Conservation (phyloP, 2,329 filamentous ascomycete species). For the Ophiostoma tasmaniense region DNA sequence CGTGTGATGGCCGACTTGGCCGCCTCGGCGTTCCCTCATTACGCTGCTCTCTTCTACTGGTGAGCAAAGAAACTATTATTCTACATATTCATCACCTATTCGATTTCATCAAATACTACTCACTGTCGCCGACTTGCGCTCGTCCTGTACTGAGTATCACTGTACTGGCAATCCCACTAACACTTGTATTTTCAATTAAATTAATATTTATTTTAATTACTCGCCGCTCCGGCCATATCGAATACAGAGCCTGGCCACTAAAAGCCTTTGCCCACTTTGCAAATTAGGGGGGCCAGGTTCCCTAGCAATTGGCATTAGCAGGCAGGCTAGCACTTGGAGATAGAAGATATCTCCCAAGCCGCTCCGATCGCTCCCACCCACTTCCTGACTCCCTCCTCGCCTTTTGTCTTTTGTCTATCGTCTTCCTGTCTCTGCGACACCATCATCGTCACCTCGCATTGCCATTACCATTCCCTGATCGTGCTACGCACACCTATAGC, state of each 20-base stretch:
- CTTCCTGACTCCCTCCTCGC: slow-evolving; percentile 1
- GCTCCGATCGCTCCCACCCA: slow-evolving; percentile 1
- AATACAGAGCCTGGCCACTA: not conserved
- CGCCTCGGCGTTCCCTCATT: not conserved
- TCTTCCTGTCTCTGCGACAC: not conserved
- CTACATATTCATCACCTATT: not conserved
- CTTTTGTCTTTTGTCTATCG: no score
- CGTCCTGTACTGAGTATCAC: no score
- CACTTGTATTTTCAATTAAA: not conserved
- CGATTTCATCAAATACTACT: not conserved
- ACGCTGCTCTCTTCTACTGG: not conserved
- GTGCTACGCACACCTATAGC: not conserved
- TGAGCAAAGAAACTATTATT: not conserved
- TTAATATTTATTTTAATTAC: not conserved
- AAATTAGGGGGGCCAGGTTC: slow-evolving; percentile 13
- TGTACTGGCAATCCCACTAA: not conserved
- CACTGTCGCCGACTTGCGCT: not conserved
- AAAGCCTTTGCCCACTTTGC: slow-evolving; percentile 12
- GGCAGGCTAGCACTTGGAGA: not conserved
- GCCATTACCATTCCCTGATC: not conserved
- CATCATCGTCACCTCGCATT: not conserved
- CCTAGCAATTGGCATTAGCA: not conserved
- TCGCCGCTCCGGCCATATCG: slow-evolving; percentile 5
- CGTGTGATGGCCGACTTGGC: not conserved
- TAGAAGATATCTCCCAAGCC: not conserved